These are phyloP conservation scores for Bromus sterilis DNA, from an alignment of 176 grass and related monocot genomes.

Conservation along the genomic window DNA sequence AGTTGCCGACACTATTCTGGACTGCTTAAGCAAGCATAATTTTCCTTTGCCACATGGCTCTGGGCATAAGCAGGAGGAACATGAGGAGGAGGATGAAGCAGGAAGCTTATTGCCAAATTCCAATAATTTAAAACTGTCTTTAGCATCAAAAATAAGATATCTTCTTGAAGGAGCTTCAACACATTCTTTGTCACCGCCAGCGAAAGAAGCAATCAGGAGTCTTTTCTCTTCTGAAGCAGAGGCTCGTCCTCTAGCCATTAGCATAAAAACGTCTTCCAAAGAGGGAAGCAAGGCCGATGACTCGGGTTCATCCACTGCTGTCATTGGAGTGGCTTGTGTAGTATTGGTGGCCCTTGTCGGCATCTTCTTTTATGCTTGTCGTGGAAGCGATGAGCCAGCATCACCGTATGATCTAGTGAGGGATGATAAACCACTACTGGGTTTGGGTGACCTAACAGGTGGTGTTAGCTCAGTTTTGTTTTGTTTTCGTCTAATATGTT, in stretches of 20 bases:
- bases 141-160: conserved; percentile 33
- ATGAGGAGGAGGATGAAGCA: background rate
- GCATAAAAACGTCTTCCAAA: conserved; percentile 3
- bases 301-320: background rate
- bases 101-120: conserved; percentile 9
- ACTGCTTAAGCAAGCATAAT: conserved; percentile 38
- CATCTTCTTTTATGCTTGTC: conserved; percentile 38
- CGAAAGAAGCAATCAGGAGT: conserved; percentile 12
- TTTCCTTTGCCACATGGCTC: background rate
- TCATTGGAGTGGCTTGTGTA: conserved; percentile 24
- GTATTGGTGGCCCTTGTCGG: conserved; percentile 35
- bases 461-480: background rate
- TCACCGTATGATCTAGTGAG: conserved; percentile 16
- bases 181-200: background rate
- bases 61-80: background rate
- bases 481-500: background rate
- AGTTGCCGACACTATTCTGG: conserved; percentile 20
- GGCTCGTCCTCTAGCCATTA: background rate
- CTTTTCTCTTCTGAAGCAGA: background rate
- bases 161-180: conserved; percentile 7
- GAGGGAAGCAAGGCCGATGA: background rate
- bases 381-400: background rate
- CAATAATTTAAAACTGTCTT: background rate
- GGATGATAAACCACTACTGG: conserved; percentile 23
- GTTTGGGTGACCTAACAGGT: conserved; percentile 5